Evolutionary conservation across 2,329 filamentous ascomycete species (phyloP), one percentile per base, ranked within the genome.

Genomic region (Waltergamsia citrina): DNA sequence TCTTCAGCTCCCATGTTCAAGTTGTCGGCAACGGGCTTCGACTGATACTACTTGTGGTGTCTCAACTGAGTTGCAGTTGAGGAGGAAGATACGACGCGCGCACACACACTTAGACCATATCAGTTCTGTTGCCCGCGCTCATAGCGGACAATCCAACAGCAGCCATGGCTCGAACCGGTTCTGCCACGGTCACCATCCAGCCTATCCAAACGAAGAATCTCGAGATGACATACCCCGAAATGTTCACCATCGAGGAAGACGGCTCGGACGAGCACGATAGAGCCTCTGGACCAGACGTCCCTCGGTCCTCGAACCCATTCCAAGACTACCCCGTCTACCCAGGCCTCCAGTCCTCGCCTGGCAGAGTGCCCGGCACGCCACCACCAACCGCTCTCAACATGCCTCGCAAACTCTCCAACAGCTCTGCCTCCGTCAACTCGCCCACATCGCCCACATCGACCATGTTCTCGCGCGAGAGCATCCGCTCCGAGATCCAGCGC

Each of bases 301-400:
- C 5, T 26, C 24, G 15, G 12, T 15, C 5, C 24, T 11, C 24
- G 11, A 29, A 19, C 10, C 17, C 26, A 8, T 17, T 21, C 9
- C 15, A 25, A 29, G 10, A n/a, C 22, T 27, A 26, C 23, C 18
- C 23, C 29, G 17, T 21, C 18, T 29, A 23, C 29, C 22, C 15
- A 10, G 29, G 29, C n/a, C 17, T 31, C 20, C 22, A 19, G n/a
- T 17, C 28, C 9, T 16, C 15, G 7, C 8, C 16, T 8, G 24
- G 16, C 15, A 34, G 18, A 19, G 33, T 30, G 12, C 33, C 33
- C 5, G 33, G 33, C 19, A 35, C 33, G 23, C 46, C 38, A 10
- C 33, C 43, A 9, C 50, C 45, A 3, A 28, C 35, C 7, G 38
- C 43, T 16, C 47, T 60, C 22, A 61, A 60, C 43, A 47, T 56